A percentile compares a stretch with the other conserved stretches of the same genome.
Conservation (phyloP, 148 eudicot species). For the Chenopodium quinoa region DNA sequence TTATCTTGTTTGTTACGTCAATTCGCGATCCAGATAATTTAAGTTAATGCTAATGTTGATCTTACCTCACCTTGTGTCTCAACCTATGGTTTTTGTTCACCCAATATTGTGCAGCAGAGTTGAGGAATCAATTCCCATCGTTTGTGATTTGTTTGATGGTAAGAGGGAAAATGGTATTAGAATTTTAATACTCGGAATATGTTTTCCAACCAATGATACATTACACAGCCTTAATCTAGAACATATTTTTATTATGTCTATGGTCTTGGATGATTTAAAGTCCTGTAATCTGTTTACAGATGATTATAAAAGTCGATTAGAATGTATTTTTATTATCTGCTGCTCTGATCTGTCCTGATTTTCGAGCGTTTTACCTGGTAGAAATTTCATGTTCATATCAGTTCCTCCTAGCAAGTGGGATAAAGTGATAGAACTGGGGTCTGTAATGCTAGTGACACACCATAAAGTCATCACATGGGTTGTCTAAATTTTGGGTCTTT, state of each 20-base stretch:
- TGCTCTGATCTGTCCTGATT: neutral
- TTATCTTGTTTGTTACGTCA: neutral
- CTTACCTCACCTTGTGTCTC: neutral
- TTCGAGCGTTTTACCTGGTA: neutral
- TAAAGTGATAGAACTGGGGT: too few relatives aligned
- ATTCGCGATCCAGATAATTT: neutral
- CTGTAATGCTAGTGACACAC: too few relatives aligned
- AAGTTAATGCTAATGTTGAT: neutral
- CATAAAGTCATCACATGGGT: constrained; percentile 1
- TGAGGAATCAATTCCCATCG: neutral
- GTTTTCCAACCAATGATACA: too few relatives aligned
- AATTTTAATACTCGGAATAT: neutral
- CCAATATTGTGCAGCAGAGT: neutral
- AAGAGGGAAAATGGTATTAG: neutral
- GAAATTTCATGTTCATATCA: neutral
- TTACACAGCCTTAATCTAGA: too few relatives aligned
- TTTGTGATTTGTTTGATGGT: neutral
- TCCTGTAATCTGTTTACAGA: too few relatives aligned
- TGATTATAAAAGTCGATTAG: too few relatives aligned
- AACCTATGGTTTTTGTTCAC: too few relatives aligned
- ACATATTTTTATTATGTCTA: too few relatives aligned
- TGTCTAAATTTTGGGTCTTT: neutral
- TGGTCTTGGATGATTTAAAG: too few relatives aligned
- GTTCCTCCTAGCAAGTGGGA: too few relatives aligned
- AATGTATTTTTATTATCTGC: neutral